These are phyloP conservation scores for Kondoa subrosea DNA, from an alignment of 768 basidiomycete species.

Conservation along the genomic window DNA sequence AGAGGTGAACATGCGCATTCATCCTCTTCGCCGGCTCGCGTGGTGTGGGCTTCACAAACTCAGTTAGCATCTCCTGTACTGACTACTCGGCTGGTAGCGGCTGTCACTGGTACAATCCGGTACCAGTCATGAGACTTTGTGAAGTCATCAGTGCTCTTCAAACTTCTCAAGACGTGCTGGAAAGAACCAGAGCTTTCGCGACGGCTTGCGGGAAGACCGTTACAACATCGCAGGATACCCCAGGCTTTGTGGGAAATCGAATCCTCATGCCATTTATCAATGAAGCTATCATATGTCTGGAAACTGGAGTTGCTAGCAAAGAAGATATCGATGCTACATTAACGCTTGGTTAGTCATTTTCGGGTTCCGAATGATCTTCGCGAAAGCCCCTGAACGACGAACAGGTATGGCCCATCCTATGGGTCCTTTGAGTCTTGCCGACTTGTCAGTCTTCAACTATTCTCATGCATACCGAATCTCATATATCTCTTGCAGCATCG, in stretches of 20 bases:
- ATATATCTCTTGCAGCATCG: constrained; percentile 73
- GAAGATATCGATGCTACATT: constrained; percentile 93
- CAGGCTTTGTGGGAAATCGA: constrained; percentile 36
- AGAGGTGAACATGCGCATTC: constrained; percentile 44
- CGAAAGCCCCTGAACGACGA: not conserved
- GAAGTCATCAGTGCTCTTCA: constrained; percentile 86
- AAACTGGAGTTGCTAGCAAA: constrained; percentile 68
- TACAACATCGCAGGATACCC: constrained; percentile 74
- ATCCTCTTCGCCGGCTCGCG: constrained; percentile 40
- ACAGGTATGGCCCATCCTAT: constrained; percentile 44
- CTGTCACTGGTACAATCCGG: constrained; percentile 2
- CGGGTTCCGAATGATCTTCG: not conserved
- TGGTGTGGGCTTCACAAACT: constrained; percentile 36
- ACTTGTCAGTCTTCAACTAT: constrained; percentile 20
- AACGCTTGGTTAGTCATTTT: constrained; percentile 54
- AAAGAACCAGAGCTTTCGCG: constrained; percentile 63
- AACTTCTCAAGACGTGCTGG: constrained; percentile 59
- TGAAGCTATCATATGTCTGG: constrained; percentile 43
- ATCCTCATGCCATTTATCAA: constrained; percentile 89
- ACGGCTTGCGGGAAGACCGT: constrained; percentile 86
- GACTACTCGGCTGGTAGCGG: not conserved
- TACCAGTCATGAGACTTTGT: constrained; percentile 18
- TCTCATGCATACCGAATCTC: too few species aligned
- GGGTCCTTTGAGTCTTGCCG: constrained; percentile 78
- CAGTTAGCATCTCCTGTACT: not conserved